A percentile compares a stretch with the other conserved stretches of the same genome.
Conservation (phyloP, 805 yeast genomes). For the Barnettozyma vustinii region DNA sequence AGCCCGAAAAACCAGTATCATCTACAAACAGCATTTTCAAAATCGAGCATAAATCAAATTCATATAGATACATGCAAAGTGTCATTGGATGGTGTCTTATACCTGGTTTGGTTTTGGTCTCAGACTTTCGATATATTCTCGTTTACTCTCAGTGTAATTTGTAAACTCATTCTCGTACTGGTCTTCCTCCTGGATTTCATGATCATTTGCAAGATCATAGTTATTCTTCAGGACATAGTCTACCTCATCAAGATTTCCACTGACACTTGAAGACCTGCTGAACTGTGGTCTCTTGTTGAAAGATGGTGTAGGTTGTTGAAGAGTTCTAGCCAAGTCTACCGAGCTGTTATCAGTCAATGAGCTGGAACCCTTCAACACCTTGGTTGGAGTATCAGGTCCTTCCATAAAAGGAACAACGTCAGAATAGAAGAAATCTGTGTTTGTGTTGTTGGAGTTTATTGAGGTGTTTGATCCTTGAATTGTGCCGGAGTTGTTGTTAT, state of each 20-base stretch:
- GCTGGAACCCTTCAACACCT: slow-evolving; percentile 1
- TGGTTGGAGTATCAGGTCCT: slow-evolving; percentile 5
- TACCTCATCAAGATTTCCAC: slow-evolving; percentile 8
- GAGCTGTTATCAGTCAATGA: slow-evolving; percentile 11
- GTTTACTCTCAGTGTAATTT: slow-evolving; percentile 38
- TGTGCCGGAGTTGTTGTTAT: slow-evolving; percentile 15
- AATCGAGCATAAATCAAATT: neutral
- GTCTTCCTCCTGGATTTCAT: slow-evolving; percentile 37
- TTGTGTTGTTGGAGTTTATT: slow-evolving; percentile 20
- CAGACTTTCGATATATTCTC: slow-evolving; percentile 35
- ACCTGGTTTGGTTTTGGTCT: slow-evolving; percentile 29
- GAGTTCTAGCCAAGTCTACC: slow-evolving; percentile 21
- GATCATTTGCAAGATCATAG: slow-evolving; percentile 25
- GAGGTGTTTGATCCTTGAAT: slow-evolving; percentile 20
- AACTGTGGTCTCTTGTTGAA: slow-evolving; percentile 14
- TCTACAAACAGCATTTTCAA: neutral
- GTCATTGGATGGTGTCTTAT: neutral
- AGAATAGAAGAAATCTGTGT: slow-evolving; percentile 23
- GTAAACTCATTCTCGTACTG: slow-evolving; percentile 43
- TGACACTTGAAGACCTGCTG: slow-evolving; percentile 13
- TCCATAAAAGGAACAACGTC: slow-evolving; percentile 24
- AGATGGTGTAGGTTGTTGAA: slow-evolving; percentile 24
- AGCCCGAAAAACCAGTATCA: neutral
- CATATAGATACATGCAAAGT: neutral
- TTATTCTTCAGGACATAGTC: slow-evolving; percentile 30